These are phyloP conservation scores for Cornus suecica DNA, from an alignment of 148 eudicot genomes.

Conservation along the genomic window DNA sequence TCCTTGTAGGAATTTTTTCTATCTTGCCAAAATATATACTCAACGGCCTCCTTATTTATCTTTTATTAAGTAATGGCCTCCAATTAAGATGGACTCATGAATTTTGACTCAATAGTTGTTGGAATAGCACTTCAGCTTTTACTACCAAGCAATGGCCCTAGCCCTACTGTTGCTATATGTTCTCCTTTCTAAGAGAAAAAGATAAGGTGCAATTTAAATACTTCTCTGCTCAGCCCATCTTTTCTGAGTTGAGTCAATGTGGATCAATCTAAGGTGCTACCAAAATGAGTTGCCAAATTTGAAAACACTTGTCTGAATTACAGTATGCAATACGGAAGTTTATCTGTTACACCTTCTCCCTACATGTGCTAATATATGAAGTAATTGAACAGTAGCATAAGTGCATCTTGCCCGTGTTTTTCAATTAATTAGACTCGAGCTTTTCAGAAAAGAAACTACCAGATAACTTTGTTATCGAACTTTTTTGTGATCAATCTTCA, in stretches of 20 bases:
- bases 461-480: neutral
- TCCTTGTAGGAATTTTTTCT: no score
- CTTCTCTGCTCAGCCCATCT: neutral
- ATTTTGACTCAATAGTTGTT: neutral
- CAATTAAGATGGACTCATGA: neutral
- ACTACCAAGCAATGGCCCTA: no score
- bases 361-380: neutral
- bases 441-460: neutral
- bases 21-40: no score
- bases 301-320: neutral
- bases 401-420: neutral
- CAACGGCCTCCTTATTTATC: neutral
- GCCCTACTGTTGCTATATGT: no score
- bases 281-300: neutral
- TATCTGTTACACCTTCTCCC: neutral
- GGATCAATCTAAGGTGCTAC: neutral
- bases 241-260: neutral
- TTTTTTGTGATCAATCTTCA: conserved; percentile 26
- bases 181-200: no score
- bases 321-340: neutral
- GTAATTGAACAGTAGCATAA: neutral
- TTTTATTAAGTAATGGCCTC: no score
- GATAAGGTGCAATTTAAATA: no score
- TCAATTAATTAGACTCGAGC: neutral
- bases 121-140: no score